A percentile compares a stretch with the other conserved stretches of the same genome.
These are phyloP conservation scores for Talaromyces ruber DNA, from an alignment of 495 filamentous ascomycete species.

Conservation along the genomic window DNA sequence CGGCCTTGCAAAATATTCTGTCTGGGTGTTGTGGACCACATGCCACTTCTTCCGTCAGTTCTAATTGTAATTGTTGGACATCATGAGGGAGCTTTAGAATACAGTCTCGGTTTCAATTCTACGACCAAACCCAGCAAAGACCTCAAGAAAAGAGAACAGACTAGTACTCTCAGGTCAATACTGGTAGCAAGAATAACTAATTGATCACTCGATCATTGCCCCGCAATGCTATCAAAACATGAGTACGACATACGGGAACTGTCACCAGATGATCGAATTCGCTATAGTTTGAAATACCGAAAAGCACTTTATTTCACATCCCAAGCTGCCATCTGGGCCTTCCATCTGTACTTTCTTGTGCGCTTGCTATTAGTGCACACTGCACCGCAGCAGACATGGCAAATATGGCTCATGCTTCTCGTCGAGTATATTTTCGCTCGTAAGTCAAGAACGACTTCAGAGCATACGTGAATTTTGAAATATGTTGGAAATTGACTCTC, in stretches of 20 bases:
- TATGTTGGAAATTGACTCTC: background rate
- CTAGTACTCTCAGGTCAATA: background rate
- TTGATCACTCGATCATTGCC: background rate
- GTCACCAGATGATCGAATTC: conserved; percentile 11
- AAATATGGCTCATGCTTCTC: conserved; percentile 21
- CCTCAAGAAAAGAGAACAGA: background rate
- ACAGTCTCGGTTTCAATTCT: background rate
- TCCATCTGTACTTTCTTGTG: background rate
- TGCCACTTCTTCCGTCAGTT: background rate
- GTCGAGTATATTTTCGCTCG: conserved; percentile 21
- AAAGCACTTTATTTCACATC: conserved; percentile 15
- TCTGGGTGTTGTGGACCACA: background rate
- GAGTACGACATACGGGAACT: conserved; percentile 18
- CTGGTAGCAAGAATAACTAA: background rate
- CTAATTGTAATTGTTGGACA: background rate
- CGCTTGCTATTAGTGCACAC: conserved; percentile 13
- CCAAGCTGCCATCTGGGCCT: conserved; percentile 15
- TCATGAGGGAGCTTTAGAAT: background rate
- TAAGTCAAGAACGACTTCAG: conserved; percentile 5
- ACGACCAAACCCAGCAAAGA: background rate
- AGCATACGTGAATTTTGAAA: background rate
- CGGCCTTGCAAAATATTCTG: background rate
- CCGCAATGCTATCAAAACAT: conserved; percentile 9
- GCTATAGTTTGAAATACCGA: conserved; percentile 13
- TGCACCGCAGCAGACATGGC: conserved; percentile 13